A percentile compares a stretch with the other conserved stretches of the same genome.
phyloP scores from a whole-genome alignment of 2,329 filamentous ascomycete species.

The Cryphonectria naterciae region DNA sequence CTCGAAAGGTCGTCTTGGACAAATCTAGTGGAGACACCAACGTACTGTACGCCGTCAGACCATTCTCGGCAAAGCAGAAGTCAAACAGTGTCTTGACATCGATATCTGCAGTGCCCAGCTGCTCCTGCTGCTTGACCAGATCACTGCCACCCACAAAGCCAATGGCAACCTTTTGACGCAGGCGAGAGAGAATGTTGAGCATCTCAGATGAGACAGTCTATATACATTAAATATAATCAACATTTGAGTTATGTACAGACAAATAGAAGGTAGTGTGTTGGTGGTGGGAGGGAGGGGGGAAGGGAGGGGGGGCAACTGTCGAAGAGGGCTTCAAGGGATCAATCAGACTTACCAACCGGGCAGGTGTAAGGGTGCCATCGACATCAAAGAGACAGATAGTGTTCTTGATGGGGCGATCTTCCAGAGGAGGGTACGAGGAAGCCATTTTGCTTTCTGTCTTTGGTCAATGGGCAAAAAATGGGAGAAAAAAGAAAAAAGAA shows the following conservation, averaged over 20 bases:
- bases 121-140: conserved; percentile 92
- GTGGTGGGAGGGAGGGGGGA: too few species aligned
- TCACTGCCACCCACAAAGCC: conserved; percentile 94
- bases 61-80: conserved; percentile 97
- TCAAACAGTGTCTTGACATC: conserved; percentile 89
- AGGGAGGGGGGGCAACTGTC: too few species aligned
- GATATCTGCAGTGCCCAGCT: conserved; percentile 71
- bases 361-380: conserved; percentile 85
- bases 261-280: neutral
- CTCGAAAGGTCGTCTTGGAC: neutral
- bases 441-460: conserved; percentile 42
- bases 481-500: conserved; percentile 26
- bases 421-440: conserved; percentile 70
- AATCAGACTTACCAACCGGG: conserved; percentile 67
- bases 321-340: neutral
- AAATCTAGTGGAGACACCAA: neutral
- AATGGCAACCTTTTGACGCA: conserved; percentile 87
- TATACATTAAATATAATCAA: neutral
- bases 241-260: too few species aligned
- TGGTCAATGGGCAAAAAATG: neutral
- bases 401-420: conserved; percentile 85
- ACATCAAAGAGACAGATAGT: conserved; percentile 97
- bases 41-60: conserved; percentile 77
- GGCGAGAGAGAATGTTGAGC: conserved; percentile 74
- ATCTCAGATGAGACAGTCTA: conserved; percentile 78